Base-by-base conservation (phyloP, 139 green algal species). In the Pycnococcus provasolii region DNA sequence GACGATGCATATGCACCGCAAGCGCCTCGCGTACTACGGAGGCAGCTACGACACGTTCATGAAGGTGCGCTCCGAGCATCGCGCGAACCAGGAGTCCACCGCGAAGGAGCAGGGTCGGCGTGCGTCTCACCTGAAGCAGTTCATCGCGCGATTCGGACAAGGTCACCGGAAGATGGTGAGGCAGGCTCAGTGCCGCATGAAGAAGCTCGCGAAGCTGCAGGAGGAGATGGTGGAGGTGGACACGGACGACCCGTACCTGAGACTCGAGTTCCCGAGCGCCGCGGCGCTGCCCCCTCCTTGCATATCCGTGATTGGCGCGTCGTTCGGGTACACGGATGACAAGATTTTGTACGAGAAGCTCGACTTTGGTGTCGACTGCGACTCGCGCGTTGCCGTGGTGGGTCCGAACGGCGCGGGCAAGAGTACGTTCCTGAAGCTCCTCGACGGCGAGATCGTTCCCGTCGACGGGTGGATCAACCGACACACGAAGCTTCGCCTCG, bases 351-450 rank as follows among this genome's bases (percentile, higher is more conserved):
- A 88, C 82, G 82, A 72, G 58, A 71, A 91, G 54, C 77, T 95
- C 39, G 89, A 90, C 71, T 96, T 96, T 61, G 89, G 89, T 2
- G 64, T 95, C 60, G 86, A 93, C 59, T 79, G 88, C 45, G 85
- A 90, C 52, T 88, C 74, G 69, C 80, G 89, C 42, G 80, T 92
- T 8, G 88, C 88, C 46, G 78, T 95, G 58, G 88, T 94, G 2
- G 90, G 90, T 3, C 82, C 89, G 50, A 96, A 96, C 74, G 89
- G 84, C 68, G 70, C 75, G 43, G 89, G 89, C 48, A 94, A 95
- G 80, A 91, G 86, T 9, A 96, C 90, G 15, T 78, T 96, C 69
- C 79, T 96, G n/a, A 85, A 85, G 48, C 83, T 96, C 45, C 90
- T 96, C 26, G 73, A 54, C 59, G 74, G 77, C 45, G 68, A 76